A percentile compares a stretch with the other conserved stretches of the same genome.
Evolutionary conservation across 176 grass and related monocot genomes (phyloP).

Genomic region (Metroxylon sagu): DNA sequence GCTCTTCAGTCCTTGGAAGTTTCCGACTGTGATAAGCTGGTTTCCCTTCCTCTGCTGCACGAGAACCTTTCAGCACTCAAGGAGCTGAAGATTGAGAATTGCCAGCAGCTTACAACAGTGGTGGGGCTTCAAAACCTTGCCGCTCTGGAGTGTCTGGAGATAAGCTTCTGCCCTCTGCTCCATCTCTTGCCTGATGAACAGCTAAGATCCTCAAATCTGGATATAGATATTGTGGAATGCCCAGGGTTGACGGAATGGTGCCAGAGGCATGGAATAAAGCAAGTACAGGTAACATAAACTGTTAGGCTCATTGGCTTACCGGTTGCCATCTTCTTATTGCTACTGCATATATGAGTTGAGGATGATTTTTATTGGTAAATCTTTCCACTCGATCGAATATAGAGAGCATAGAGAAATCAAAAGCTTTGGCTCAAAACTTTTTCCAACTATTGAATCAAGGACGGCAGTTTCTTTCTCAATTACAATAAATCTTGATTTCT

Average conservation of each 20-base stretch:
- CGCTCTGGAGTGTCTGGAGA: not conserved
- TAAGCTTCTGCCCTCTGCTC: not conserved
- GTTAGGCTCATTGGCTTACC: no score
- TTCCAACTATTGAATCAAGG: no score
- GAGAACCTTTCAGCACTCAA: slow-evolving; percentile 3
- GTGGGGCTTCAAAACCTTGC: not conserved
- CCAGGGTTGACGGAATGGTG: slow-evolving; percentile 1
- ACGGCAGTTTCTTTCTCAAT: no score
- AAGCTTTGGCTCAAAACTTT: no score
- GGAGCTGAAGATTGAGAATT: not conserved
- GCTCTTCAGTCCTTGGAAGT: slow-evolving; percentile 2
- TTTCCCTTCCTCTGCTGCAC: not conserved
- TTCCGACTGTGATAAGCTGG: not conserved
- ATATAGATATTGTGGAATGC: not conserved
- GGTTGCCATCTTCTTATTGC: no score
- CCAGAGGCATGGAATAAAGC: not conserved
- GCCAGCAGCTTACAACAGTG: not conserved
- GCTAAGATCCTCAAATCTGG: not conserved
- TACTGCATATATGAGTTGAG: no score
- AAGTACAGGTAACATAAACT: no score
- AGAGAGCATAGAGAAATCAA: no score
- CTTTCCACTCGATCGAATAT: no score
- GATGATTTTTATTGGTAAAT: no score
- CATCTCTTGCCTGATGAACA: slow-evolving; percentile 2
- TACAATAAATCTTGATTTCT: no score